phyloP scores from a whole-genome alignment of 2,329 filamentous ascomycete species.

The Pseudogymnoascus sp. region DNA sequence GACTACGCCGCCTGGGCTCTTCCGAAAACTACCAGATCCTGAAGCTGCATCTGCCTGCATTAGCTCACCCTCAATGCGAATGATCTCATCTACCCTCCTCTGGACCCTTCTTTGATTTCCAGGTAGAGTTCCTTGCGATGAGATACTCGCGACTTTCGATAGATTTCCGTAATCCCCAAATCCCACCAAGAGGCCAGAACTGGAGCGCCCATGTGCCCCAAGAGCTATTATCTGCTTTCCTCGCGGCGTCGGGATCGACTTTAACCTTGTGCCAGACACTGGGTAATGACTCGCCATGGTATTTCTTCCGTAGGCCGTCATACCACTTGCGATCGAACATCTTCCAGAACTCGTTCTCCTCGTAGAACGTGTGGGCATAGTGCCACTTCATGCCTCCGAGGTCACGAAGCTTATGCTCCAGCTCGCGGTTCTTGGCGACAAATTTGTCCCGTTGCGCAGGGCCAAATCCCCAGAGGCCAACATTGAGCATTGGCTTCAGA shows the following conservation, averaged over 20 bases:
- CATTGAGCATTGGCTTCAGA: constrained; percentile 45
- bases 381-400: constrained; percentile 78
- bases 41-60: not conserved
- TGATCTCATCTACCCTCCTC: not conserved
- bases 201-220: constrained; percentile 30
- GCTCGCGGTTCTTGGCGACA: constrained; percentile 56
- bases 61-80: not conserved
- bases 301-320: constrained; percentile 52
- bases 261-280: constrained; percentile 64
- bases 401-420: constrained; percentile 60
- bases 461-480: constrained; percentile 74
- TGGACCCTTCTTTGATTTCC: constrained; percentile 15
- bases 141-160: constrained; percentile 40
- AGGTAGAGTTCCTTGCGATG: constrained; percentile 19
- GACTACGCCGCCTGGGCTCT: not conserved
- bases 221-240: constrained; percentile 31
- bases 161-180: constrained; percentile 51
- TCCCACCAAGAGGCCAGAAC: constrained; percentile 46
- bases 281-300: constrained; percentile 52
- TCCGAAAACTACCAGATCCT: not conserved
- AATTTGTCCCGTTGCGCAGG: constrained; percentile 49
- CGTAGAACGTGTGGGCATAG: constrained; percentile 79
- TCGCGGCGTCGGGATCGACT: constrained; percentile 41
- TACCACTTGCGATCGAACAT: constrained; percentile 55
- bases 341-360: constrained; percentile 60